Conservation (phyloP, 1,139 yeast species). For the Scheffersomyces lignicola region DNA sequence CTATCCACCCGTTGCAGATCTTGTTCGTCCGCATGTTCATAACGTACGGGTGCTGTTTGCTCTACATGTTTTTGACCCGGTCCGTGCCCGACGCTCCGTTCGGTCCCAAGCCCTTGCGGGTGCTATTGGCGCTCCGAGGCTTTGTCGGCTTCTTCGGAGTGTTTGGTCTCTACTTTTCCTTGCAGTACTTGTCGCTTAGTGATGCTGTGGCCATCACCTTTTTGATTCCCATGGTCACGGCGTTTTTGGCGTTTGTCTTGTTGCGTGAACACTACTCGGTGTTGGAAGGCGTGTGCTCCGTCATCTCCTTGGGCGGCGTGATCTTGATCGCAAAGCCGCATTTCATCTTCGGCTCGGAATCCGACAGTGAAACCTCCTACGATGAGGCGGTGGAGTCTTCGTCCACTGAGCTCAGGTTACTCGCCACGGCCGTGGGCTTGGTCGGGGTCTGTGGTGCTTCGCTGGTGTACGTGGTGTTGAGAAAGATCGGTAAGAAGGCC, state of each 20-base stretch:
- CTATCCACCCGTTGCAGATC: constrained; percentile 76
- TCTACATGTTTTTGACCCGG: constrained; percentile 51
- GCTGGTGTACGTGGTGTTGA: constrained; percentile 65
- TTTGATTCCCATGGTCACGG: constrained; percentile 74
- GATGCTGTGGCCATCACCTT: constrained; percentile 79
- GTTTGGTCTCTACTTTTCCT: constrained; percentile 70
- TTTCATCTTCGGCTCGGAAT: constrained; percentile 58
- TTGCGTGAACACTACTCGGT: constrained; percentile 67
- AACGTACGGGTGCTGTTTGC: constrained; percentile 59
- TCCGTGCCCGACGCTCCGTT: constrained; percentile 63
- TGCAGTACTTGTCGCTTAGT: constrained; percentile 72
- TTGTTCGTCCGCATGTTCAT: constrained; percentile 74
- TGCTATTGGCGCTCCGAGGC: constrained; percentile 63
- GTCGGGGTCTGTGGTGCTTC: constrained; percentile 73
- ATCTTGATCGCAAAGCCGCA: constrained; percentile 78
- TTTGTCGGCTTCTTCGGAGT: constrained; percentile 77
- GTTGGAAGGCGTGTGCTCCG: constrained; percentile 67
- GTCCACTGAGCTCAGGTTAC: constrained; percentile 38
- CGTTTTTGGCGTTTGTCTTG: constrained; percentile 67
- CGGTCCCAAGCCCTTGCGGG: constrained; percentile 65
- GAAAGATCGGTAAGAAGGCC: constrained; percentile 74
- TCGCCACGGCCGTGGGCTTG: constrained; percentile 67
- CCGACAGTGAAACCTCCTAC: constrained; percentile 30
- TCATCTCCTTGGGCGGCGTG: constrained; percentile 73
- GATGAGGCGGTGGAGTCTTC: constrained; percentile 40